These are phyloP conservation scores for Aspergillus thermomutatus DNA, from an alignment of 2,329 filamentous ascomycete species.

Conservation along the genomic window DNA sequence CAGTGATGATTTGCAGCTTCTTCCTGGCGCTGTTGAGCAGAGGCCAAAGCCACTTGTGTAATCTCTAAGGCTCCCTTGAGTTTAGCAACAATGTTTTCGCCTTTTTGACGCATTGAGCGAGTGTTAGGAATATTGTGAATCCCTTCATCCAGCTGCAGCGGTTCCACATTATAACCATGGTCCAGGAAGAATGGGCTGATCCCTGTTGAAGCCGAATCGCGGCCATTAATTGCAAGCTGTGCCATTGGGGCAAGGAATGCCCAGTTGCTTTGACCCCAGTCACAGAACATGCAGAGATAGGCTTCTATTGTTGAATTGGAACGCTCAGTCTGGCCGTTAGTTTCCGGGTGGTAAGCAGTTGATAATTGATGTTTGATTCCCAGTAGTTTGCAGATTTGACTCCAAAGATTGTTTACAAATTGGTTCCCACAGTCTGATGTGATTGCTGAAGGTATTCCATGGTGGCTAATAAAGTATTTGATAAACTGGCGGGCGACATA, in stretches of 20 bases:
- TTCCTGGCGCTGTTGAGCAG: neutral
- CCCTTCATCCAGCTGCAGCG: neutral
- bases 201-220: constrained; percentile 9
- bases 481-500: constrained; percentile 6
- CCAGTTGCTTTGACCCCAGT: neutral
- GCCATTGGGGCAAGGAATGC: no score
- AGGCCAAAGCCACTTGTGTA: neutral
- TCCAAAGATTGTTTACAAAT: constrained; percentile 19
- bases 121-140: no score
- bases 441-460: constrained; percentile 11
- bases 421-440: neutral
- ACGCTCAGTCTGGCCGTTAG: no score
- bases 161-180: constrained; percentile 8
- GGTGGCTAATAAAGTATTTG: constrained; percentile 10
- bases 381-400: constrained; percentile 6
- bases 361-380: constrained; percentile 18
- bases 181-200: constrained; percentile 17
- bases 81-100: neutral
- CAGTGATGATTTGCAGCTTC: neutral
- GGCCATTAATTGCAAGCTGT: constrained; percentile 22
- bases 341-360: constrained; percentile 25
- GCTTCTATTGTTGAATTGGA: neutral
- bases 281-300: no score
- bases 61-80: neutral
- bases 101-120: no score